These are phyloP conservation scores for Apocynum venetum DNA, from an alignment of 257 asterid genomes.

Conservation along the genomic window DNA sequence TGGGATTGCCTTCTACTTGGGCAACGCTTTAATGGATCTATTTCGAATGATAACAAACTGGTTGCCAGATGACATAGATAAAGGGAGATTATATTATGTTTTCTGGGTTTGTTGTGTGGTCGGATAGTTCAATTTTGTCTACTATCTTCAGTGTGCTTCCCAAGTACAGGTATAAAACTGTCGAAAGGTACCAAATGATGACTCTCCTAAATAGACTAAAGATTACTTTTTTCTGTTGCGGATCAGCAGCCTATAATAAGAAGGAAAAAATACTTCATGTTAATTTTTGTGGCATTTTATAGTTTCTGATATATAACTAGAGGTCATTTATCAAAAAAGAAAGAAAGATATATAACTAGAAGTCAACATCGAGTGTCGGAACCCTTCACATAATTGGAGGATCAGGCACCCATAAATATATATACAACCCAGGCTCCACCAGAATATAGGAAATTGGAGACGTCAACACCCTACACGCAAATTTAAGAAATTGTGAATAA, in stretches of 20 bases:
- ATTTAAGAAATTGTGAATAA: background rate
- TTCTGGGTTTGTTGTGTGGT: conserved; percentile 56
- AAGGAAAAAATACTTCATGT: no score
- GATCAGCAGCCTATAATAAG: background rate
- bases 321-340: no score
- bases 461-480: background rate
- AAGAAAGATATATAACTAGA: background rate
- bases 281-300: background rate
- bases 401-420: background rate
- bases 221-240: background rate
- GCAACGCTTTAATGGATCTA: conserved; percentile 28
- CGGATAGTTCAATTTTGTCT: conserved; percentile 44
- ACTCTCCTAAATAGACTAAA: background rate
- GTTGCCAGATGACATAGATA: conserved; percentile 60
- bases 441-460: background rate
- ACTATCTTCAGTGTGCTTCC: conserved; percentile 41
- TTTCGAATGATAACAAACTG: conserved; percentile 38
- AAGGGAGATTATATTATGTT: conserved; percentile 65
- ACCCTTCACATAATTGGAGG: no score
- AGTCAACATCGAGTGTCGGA: background rate
- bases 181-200: conserved; percentile 5
- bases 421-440: background rate
- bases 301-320: background rate
- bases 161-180: conserved; percentile 24
- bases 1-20: conserved; percentile 29